phyloP scores from a whole-genome alignment of 2,329 filamentous ascomycete genomes.

The Xylaria sp. region DNA sequence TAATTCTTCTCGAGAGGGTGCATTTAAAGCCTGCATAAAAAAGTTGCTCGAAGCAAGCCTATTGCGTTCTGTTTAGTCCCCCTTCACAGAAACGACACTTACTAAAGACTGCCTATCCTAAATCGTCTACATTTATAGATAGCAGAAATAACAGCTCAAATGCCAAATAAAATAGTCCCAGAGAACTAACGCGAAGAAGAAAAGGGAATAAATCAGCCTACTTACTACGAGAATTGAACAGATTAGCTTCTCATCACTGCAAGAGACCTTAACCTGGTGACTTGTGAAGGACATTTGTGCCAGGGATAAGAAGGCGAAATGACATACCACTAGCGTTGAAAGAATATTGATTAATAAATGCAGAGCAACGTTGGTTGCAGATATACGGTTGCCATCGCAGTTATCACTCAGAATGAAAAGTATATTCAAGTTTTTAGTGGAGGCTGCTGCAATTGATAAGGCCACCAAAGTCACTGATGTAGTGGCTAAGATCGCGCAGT shows the following conservation, averaged over 20 bases:
- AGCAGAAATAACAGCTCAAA: not conserved
- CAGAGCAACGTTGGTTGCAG: not conserved
- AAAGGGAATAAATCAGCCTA: not conserved
- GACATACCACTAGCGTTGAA: conserved; percentile 25
- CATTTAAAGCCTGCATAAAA: conserved; percentile 60
- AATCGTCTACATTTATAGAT: not conserved
- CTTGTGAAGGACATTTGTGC: not conserved
- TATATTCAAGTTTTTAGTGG: not conserved
- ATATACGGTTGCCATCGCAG: not conserved
- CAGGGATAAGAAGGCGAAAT: not conserved
- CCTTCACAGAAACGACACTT: not conserved
- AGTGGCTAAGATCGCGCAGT: conserved; percentile 6
- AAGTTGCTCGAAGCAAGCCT: conserved; percentile 59
- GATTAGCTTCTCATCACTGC: not conserved
- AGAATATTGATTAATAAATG: conserved; percentile 21
- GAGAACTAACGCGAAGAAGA: not conserved
- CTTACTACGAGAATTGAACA: not conserved
- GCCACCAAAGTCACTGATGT: not conserved
- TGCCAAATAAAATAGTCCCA: not conserved
- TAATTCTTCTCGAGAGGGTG: conserved; percentile 58
- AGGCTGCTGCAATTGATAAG: not conserved
- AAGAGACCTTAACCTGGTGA: not conserved
- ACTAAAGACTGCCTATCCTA: not conserved
- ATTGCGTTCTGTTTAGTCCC: not conserved
- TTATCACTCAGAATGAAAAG: not conserved